These are phyloP conservation scores for Abelmoschus esculentus DNA, from an alignment of 345 rosid species.

Conservation along the genomic window DNA sequence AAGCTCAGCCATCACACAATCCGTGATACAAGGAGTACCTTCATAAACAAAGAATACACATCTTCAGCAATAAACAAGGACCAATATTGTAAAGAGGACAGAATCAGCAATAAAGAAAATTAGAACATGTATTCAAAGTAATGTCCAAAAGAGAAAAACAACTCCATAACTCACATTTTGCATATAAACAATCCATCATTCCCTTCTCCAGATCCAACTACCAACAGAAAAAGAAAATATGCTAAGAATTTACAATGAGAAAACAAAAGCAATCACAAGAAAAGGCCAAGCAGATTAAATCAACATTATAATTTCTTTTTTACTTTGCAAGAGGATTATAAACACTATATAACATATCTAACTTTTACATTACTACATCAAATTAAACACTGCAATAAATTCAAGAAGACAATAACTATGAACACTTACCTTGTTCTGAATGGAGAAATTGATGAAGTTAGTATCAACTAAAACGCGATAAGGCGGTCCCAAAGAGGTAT, in stretches of 20 bases:
- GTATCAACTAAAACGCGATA: slow-evolving; percentile 88
- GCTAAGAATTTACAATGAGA: background rate
- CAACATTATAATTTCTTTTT: background rate
- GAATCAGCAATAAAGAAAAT: background rate
- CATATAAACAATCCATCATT: slow-evolving; percentile 90
- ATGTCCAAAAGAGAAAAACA: background rate
- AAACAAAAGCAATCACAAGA: background rate
- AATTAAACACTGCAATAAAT: background rate
- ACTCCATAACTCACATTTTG: slow-evolving; percentile 60
- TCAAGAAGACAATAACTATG: background rate
- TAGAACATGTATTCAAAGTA: background rate
- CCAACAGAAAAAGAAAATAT: background rate
- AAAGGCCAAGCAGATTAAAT: background rate
- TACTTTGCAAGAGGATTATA: background rate
- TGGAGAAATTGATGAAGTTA: slow-evolving; percentile 90
- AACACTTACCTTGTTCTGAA: slow-evolving; percentile 54
- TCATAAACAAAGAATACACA: slow-evolving; percentile 13
- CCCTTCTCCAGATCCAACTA: slow-evolving; percentile 93
- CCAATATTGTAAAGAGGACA: background rate
- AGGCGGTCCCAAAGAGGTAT: slow-evolving; percentile 77
- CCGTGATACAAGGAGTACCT: slow-evolving; percentile 96
- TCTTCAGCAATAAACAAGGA: background rate
- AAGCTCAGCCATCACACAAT: slow-evolving; percentile 97
- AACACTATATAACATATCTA: background rate
- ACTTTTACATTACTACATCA: background rate